A percentile compares a stretch with the other conserved stretches of the same genome.
These are phyloP conservation scores for Marchantia polymorpha DNA, from an alignment of 225 moss, liverwort and hornwort genomes.

Conservation along the genomic window DNA sequence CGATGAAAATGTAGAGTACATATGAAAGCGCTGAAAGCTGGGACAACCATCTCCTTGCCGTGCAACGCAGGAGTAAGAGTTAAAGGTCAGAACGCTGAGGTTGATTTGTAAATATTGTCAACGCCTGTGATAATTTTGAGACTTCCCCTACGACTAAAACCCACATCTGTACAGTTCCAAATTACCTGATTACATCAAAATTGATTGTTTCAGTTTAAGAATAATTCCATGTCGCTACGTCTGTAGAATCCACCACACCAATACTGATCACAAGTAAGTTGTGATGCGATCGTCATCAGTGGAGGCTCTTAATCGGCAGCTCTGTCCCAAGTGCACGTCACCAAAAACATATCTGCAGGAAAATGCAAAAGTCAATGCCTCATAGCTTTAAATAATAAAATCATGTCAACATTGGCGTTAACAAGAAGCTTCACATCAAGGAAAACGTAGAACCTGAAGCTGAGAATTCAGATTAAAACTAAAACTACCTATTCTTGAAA, in stretches of 20 bases:
- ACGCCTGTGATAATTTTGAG: too few relatives aligned
- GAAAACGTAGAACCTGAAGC: neutral
- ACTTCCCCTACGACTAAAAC: too few relatives aligned
- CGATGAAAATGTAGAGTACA: too few relatives aligned
- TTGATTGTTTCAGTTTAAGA: too few relatives aligned
- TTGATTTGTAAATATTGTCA: too few relatives aligned
- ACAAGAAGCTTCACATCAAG: neutral
- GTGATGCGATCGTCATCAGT: slow-evolving; percentile 63
- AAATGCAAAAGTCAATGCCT: neutral
- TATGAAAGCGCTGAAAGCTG: too few relatives aligned
- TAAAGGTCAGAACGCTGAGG: too few relatives aligned
- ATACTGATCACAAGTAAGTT: slow-evolving; percentile 53
- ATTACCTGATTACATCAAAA: too few relatives aligned
- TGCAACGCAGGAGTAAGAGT: too few relatives aligned
- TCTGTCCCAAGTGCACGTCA: slow-evolving; percentile 95
- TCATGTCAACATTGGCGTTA: neutral
- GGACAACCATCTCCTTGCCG: too few relatives aligned
- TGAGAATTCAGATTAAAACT: neutral
- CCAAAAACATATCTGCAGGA: slow-evolving; percentile 86
- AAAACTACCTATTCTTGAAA: neutral
- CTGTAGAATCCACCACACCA: neutral
- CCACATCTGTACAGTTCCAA: too few relatives aligned
- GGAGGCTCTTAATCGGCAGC: slow-evolving; percentile 79
- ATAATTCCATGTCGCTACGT: too few relatives aligned
- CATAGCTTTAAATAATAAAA: neutral